Base-by-base conservation (phyloP, 2,329 filamentous ascomycete species). In the Ustilaginoidea virens region DNA sequence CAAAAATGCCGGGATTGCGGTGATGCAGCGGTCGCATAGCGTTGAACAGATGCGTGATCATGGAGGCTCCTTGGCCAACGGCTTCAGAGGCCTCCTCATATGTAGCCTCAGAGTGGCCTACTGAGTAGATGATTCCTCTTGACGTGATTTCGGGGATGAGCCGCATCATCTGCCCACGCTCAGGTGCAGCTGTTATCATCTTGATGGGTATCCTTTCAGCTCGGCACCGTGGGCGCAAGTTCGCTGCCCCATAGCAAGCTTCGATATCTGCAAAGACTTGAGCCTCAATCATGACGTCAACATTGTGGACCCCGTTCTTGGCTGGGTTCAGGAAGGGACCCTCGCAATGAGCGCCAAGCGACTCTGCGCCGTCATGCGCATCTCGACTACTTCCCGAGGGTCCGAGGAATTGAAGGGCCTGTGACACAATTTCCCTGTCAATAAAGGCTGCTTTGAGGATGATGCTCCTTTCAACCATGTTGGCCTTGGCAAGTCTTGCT, bases 21-120 rank as follows among this genome's bases (percentile, higher is more conserved):
- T 94, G 83, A 51, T 90, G 81, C 28, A 92, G 70, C 10, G 83
- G 83, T 1, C 75, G 69, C 85, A 93, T 93, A 16, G 85, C 85
- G 49, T 93, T 93, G 69, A 92, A 93, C 2, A 93, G 64, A 46
- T 93, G 85, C 0, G 85, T 93, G 39, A 93, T 80, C 81, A 92
- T 92, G 27, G 69, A 80, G 2, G 80, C 81, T 29, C 85, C 85
- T 5, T 73, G 65, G n/a, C 59, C 61, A 4, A 90, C 68, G 13
- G 80, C 80, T 4, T 60, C 55, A 4, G 76, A 72, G 1, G 80
- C 82, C 47, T 87, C 66, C 51, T 92, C 81, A 47, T 87, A 92
- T 0, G 79, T 82, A 10, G 83, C 80, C 49, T 92, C 81, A 0
- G 82, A 83, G 55, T 93, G 85, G 6, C 85, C 85, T 37, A 92